Base-by-base conservation (phyloP, 257 asterid species). In the Nicotiana undulata region DNA sequence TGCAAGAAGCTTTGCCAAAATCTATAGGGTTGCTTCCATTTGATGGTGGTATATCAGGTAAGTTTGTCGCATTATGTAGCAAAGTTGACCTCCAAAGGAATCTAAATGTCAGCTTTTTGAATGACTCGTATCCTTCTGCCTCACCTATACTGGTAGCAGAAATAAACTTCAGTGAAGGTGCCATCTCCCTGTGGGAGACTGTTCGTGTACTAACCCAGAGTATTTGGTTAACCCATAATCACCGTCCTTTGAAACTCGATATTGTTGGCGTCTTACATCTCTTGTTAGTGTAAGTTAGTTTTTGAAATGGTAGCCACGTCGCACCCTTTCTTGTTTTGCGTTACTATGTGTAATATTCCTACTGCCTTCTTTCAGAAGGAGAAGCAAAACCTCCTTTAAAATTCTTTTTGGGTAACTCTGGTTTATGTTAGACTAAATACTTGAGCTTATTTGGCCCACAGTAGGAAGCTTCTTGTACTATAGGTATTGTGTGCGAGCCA, bases 41-140 rank as follows among this genome's bases (percentile, higher is more conserved):
- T 79, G 98, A 96, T 86, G 95, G 97, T 77, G 99, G 99, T 80
- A 90, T 96, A 80, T 86, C 96, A 87, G 99, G 99, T 93, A 24
- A 56, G 52, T 76, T 59, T 77, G 28, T 61, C 37, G 18, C 58
- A 22, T 65, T 51, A 59, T 46, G 37, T 20, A 72, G 77, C 60
- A 13, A 72, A 22, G 37, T 44, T 72, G 34, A 46, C 60, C 60
- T 46, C 78, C 24, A 72, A 72, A 46, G 60, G 78, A 11, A 72
- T 40, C 12, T 51, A 51, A 51, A 51, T 13, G 18, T 51, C 49
- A 40, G 56, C 18, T 12, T 51, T 11, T 51, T 51, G 56, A 11
- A 13, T 51, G 56, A 15, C 56, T 51, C 18, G 17, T 51, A 51
- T 51, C 56, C 56, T 51, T 51, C 49, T 40, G 11, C 49, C 49